phyloP scores from a whole-genome alignment of 768 basidiomycete genomes.

The Podaxis pistillaris region DNA sequence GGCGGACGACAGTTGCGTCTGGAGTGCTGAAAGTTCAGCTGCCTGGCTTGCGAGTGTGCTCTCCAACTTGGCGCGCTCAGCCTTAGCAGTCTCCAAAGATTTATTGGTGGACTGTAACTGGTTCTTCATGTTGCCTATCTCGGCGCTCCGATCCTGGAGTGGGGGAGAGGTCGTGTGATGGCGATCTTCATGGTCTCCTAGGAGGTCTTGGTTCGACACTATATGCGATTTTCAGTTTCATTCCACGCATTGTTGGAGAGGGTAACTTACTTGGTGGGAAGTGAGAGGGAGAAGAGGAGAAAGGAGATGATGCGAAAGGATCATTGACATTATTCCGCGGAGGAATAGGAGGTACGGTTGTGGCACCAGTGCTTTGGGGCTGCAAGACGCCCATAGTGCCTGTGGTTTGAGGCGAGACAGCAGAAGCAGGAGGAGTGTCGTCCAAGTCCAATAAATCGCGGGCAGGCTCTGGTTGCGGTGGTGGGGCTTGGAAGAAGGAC shows the following conservation, averaged over 20 bases:
- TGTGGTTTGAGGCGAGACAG: conserved; percentile 39
- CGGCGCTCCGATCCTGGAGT: conserved; percentile 72
- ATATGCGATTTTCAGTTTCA: background rate
- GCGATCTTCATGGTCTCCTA: conserved; percentile 71
- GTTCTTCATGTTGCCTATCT: conserved; percentile 86
- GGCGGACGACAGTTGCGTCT: conserved; percentile 80
- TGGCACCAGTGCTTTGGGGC: conserved; percentile 30
- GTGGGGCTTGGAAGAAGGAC: conserved; percentile 40
- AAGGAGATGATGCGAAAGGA: conserved; percentile 40
- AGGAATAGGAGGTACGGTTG: conserved; percentile 21
- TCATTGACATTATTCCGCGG: conserved; percentile 32
- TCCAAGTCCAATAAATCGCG: conserved; percentile 52
- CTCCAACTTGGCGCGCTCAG: conserved; percentile 68
- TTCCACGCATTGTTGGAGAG: conserved; percentile 7
- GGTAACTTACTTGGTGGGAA: conserved; percentile 27
- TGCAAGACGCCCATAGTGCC: conserved; percentile 30
- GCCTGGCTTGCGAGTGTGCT: conserved; percentile 64
- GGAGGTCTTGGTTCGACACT: conserved; percentile 45
- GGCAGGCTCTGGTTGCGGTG: conserved; percentile 41
- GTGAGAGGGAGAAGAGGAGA: conserved; percentile 27
- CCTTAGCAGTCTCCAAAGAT: conserved; percentile 62
- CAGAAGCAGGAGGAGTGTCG: conserved; percentile 50
- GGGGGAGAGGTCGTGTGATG: conserved; percentile 44
- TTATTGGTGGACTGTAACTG: conserved; percentile 79
- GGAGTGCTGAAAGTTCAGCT: conserved; percentile 72